Evolutionary conservation across 495 filamentous ascomycete species (phyloP).

Genomic region (Aspergillus haitiensis): DNA sequence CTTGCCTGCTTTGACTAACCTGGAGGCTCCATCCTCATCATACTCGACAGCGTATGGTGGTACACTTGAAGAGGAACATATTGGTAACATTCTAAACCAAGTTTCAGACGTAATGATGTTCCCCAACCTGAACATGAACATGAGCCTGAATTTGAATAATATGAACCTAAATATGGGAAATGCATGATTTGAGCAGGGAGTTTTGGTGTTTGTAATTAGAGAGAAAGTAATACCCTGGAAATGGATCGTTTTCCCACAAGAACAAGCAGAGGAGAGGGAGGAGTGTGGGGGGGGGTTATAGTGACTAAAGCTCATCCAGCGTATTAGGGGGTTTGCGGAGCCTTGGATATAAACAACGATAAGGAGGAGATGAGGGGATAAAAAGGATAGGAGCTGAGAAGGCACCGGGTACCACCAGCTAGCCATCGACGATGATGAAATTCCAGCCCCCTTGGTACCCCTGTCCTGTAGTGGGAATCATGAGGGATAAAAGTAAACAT

Average conservation of each 20-base stretch:
- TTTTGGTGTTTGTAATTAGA: neutral
- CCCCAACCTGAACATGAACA: constrained; percentile 33
- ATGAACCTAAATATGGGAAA: constrained; percentile 30
- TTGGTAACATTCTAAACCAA: constrained; percentile 28
- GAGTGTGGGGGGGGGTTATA: too few relatives aligned
- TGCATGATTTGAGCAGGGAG: constrained; percentile 5
- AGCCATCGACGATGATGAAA: neutral
- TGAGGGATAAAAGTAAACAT: neutral
- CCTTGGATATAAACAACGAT: too few relatives aligned
- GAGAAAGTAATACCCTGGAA: neutral
- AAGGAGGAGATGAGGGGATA: neutral
- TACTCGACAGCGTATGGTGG: constrained; percentile 18
- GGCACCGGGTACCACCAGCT: neutral
- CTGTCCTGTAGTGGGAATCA: neutral
- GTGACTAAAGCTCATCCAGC: too few relatives aligned
- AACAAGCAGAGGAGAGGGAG: neutral
- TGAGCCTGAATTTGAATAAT: constrained; percentile 1
- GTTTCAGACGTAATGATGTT: constrained; percentile 49
- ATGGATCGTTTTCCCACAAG: neutral
- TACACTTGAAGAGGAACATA: constrained; percentile 17
- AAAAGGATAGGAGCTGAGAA: neutral
- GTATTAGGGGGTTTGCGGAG: too few relatives aligned
- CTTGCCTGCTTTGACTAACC: constrained; percentile 30
- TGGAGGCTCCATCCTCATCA: constrained; percentile 18
- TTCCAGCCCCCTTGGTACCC: neutral